These are phyloP conservation scores for Mycocentrospora acerina DNA, from an alignment of 2,329 filamentous ascomycete genomes.

Conservation along the genomic window DNA sequence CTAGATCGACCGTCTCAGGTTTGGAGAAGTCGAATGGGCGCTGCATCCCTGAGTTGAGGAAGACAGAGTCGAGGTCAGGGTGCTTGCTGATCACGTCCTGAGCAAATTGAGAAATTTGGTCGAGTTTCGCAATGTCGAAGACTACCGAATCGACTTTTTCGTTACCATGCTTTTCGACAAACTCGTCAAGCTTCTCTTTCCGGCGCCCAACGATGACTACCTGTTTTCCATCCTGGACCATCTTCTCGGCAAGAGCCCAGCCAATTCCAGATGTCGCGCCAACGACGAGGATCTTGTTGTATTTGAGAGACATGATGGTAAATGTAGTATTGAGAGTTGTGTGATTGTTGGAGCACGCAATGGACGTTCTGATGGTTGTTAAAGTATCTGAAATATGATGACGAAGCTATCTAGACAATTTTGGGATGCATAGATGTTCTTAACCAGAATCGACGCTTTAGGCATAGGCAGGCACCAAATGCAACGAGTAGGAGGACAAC, in stretches of 20 bases:
- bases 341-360: too few species aligned
- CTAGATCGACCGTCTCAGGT: constrained; percentile 50
- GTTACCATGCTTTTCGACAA: constrained; percentile 49
- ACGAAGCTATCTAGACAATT: too few species aligned
- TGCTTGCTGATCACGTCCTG: constrained; percentile 46
- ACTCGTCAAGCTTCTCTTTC: constrained; percentile 53
- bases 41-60: constrained; percentile 58
- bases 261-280: constrained; percentile 58
- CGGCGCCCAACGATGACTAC: constrained; percentile 55
- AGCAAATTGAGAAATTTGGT: constrained; percentile 50
- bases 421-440: too few species aligned
- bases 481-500: too few species aligned
- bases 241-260: constrained; percentile 51
- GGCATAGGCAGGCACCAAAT: too few species aligned
- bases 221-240: constrained; percentile 50
- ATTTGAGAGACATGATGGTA: constrained; percentile 47
- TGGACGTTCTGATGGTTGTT: too few species aligned
- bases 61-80: constrained; percentile 54
- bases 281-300: constrained; percentile 56
- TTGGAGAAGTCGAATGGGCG: constrained; percentile 52
- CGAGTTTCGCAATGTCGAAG: constrained; percentile 55
- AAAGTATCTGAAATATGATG: too few species aligned
- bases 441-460: too few species aligned
- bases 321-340: not conserved
- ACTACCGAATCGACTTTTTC: constrained; percentile 49